Base-by-base conservation (phyloP, 78 protist species). In the Cavenderia fasciculata region DNA sequence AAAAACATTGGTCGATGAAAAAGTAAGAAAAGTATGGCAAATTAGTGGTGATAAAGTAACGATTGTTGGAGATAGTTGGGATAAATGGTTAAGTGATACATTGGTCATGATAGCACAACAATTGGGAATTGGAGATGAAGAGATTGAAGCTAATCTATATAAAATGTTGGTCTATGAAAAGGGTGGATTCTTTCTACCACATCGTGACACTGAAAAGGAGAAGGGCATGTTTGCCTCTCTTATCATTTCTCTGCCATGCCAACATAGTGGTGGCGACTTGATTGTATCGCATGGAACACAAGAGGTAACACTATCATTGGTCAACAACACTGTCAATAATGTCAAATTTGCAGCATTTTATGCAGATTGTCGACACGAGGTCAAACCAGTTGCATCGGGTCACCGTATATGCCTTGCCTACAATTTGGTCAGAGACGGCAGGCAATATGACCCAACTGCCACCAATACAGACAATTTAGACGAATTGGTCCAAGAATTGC, bases 151-250 rank as follows among this genome's bases (percentile, higher is more conserved):
- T 19, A 41, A 61, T 6, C 41, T 76, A 3, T 76, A n/a, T 0
- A 76, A 76, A 7, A 1, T 76, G 25, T 62, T 59, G 12, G 21
- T 76, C 18, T 76, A 76, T 76, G 86, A 76, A 31, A 46, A 76
- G 47, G 86, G 86, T 49, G 61, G 44, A 12, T 76, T 76, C 74
- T 76, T 49, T 49, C 5, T 33, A 25, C 85, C 85, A 23, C 85
- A 75, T 59, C 10, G 23, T 5, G 70, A 75, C 46, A n/a, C 61
- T 27, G 85, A 75, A 46, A 75, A 75, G 43, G 85, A 29, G 2
- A 36, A 75, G 6, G 59, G 14, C 14, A 75, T 75, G 85, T 75
- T 76, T 76, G 86, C 38, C 21, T 62, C 86, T 1, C 23, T 76
- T 2, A 59, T 63, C 11, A 46, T 76, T 16, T 46, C 71, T 36